Conservation (phyloP, 495 filamentous ascomycete species). For the Terfezia boudieri region DNA sequence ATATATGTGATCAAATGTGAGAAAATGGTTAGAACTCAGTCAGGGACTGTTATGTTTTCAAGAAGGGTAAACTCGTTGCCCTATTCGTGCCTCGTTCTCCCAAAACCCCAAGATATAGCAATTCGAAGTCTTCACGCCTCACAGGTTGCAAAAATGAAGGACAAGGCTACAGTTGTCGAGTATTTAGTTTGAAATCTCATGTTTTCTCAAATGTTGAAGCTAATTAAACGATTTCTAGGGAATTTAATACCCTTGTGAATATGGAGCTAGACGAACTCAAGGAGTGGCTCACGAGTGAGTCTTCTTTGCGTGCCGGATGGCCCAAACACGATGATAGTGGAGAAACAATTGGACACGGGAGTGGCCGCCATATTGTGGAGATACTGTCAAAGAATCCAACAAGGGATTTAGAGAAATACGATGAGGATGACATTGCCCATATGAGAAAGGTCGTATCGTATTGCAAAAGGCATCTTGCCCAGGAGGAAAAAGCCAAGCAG, state of each 20-base stretch:
- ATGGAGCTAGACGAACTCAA: constrained; percentile 39
- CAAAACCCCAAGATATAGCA: too few relatives aligned
- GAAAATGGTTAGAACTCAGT: too few relatives aligned
- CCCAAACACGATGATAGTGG: constrained; percentile 30
- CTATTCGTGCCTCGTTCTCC: too few relatives aligned
- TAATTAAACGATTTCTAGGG: constrained; percentile 19
- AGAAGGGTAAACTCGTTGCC: too few relatives aligned
- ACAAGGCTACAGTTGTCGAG: not conserved
- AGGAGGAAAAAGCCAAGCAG: constrained; percentile 35
- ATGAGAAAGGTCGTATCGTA: constrained; percentile 31
- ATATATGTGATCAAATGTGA: too few relatives aligned
- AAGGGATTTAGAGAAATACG: constrained; percentile 32
- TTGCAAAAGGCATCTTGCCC: constrained; percentile 42
- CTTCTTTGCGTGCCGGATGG: constrained; percentile 36
- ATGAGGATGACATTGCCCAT: constrained; percentile 34
- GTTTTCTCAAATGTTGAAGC: not conserved
- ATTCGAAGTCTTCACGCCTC: too few relatives aligned
- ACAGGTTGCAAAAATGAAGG: not conserved
- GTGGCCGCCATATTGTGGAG: constrained; percentile 27
- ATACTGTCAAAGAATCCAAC: constrained; percentile 39
- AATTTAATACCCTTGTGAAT: constrained; percentile 48
- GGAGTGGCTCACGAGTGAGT: constrained; percentile 34
- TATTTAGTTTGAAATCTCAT: not conserved
- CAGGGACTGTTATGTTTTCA: too few relatives aligned
- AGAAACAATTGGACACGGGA: constrained; percentile 43